Evolutionary conservation across 176 grass and related monocot genomes (phyloP).

Genomic region (sorghum (Sorghum bicolor)): Sorghum_bicolor_NCBIv3 NC_012870.2:30132001-30132500

Average conservation of each 20-base stretch:
- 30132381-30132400: conserved; percentile 94
- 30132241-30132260: conserved; percentile 74
- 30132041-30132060: conserved; percentile 76
- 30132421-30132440: conserved; percentile 73
- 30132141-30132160: conserved; percentile 53
- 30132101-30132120: conserved; percentile 74
- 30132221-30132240: conserved; percentile 65
- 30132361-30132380: conserved; percentile 92
- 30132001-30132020: conserved; percentile 57
- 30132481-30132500: conserved; percentile 57
- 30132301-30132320: conserved; percentile 50
- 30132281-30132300: conserved; percentile 29
- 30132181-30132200: conserved; percentile 95
- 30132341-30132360: conserved; percentile 97
- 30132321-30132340: conserved; percentile 69
- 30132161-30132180: conserved; percentile 39
- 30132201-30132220: conserved; percentile 97
- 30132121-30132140: conserved; percentile 60
- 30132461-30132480: conserved; percentile 40
- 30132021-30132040: conserved; percentile 78
- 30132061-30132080: conserved; percentile 74
- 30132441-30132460: conserved; percentile 64
- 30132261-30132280: conserved; percentile 77
- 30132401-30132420: conserved; percentile 76
- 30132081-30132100: conserved; percentile 76